A percentile compares a stretch with the other conserved stretches of the same genome.
These are phyloP conservation scores for Globisporangium viniferum DNA, from an alignment of 352 stramenopile species.

Conservation along the genomic window DNA sequence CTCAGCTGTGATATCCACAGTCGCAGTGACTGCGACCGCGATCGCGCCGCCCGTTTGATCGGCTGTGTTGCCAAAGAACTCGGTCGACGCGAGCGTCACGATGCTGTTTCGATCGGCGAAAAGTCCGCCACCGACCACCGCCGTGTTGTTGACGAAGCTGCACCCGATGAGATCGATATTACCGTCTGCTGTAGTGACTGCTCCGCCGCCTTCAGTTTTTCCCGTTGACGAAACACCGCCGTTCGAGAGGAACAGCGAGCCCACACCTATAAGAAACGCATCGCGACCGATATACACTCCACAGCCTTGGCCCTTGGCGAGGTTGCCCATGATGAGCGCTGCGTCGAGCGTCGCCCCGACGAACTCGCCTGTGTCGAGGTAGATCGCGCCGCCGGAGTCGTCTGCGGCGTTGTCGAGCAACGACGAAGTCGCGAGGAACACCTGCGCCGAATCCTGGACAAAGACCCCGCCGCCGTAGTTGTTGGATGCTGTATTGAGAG, in stretches of 20 bases:
- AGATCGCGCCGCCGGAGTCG: constrained; percentile 57
- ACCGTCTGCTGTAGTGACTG: constrained; percentile 40
- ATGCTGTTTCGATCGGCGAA: constrained; percentile 33
- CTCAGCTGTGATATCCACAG: constrained; percentile 12
- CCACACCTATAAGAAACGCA: constrained; percentile 22
- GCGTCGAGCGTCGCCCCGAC: constrained; percentile 32
- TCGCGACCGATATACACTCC: constrained; percentile 55
- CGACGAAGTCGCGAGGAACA: constrained; percentile 22
- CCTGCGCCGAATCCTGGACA: constrained; percentile 30
- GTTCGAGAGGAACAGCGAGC: constrained; percentile 34
- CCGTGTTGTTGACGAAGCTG: constrained; percentile 46
- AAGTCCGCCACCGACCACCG: constrained; percentile 39
- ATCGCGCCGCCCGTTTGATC: constrained; percentile 49
- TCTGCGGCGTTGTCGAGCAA: constrained; percentile 49
- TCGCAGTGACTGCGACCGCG: constrained; percentile 18
- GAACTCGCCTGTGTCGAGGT: constrained; percentile 44
- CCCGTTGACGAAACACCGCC: constrained; percentile 40
- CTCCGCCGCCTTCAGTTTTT: constrained; percentile 58
- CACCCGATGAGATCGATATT: constrained; percentile 29
- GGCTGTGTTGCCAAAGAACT: constrained; percentile 44
- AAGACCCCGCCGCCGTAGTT: constrained; percentile 53
- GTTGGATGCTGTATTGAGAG: constrained; percentile 26
- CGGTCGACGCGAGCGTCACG: constrained; percentile 18
- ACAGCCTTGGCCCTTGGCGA: constrained; percentile 42
- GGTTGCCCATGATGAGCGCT: constrained; percentile 29